Conservation (phyloP, 1,139 yeast species). For the Saccharomyces hybrid region DNA sequence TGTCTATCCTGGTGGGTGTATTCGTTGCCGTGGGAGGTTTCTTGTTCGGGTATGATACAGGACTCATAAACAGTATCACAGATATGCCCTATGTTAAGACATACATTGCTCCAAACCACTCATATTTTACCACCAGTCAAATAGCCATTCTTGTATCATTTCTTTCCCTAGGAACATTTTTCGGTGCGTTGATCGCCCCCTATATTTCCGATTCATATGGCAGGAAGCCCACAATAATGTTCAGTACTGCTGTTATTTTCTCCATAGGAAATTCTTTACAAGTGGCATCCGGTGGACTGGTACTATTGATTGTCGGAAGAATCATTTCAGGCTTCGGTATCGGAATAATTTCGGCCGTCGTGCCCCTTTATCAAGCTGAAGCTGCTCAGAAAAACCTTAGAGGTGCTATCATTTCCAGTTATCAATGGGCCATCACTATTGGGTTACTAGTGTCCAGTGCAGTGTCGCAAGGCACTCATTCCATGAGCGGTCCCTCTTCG, state of each 20-base stretch:
- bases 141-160: too few relatives aligned
- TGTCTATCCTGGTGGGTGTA: slow-evolving; percentile 63
- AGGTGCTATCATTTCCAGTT: slow-evolving; percentile 73
- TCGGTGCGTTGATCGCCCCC: too few relatives aligned
- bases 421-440: slow-evolving; percentile 76
- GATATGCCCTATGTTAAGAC: slow-evolving; percentile 61
- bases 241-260: slow-evolving; percentile 12
- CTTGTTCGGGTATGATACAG: slow-evolving; percentile 78
- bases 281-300: slow-evolving; percentile 42
- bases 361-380: slow-evolving; percentile 77
- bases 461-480: too few relatives aligned
- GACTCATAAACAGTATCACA: slow-evolving; percentile 61
- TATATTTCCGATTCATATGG: too few relatives aligned
- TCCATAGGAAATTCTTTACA: slow-evolving; percentile 60
- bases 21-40: slow-evolving; percentile 81
- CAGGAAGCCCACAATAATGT: too few relatives aligned
- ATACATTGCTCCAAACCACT: slow-evolving; percentile 44
- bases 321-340: slow-evolving; percentile 47
- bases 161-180: too few relatives aligned
- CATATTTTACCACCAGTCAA: too few relatives aligned
- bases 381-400: slow-evolving; percentile 73
- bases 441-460: too few relatives aligned
- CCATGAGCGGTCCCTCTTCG: too few relatives aligned
- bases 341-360: slow-evolving; percentile 45
- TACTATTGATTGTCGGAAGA: slow-evolving; percentile 36